Percentiles rank a stretch among this genome's conserved stretches.
phyloP scores from a whole-genome alignment of 306 rosid genomes.

The Abrus precatorius region DNA sequence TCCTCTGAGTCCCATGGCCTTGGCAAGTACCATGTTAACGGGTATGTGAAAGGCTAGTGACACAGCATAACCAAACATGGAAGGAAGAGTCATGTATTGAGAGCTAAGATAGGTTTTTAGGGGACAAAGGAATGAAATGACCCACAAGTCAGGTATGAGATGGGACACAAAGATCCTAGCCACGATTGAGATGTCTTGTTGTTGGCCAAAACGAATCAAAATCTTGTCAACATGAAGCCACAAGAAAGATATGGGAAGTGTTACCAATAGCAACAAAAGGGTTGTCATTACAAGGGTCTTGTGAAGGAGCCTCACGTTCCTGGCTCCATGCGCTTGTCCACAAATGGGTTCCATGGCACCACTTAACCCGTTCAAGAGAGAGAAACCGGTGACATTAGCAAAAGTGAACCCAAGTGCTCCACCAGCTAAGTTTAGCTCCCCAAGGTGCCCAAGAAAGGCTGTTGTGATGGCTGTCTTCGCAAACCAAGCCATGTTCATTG shows the following conservation, averaged over 20 bases:
- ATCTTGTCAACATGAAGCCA: constrained; percentile 79
- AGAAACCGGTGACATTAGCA: constrained; percentile 83
- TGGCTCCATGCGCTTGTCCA: constrained; percentile 90
- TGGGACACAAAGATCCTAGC: constrained; percentile 63
- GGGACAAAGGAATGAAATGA: constrained; percentile 77
- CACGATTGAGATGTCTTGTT: constrained; percentile 56
- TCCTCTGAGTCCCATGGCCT: constrained; percentile 66
- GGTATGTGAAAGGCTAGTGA: constrained; percentile 71
- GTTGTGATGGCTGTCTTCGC: constrained; percentile 71
- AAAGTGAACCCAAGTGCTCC: constrained; percentile 77
- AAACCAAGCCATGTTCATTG: constrained; percentile 74
- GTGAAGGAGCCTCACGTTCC: constrained; percentile 74
- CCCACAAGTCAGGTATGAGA: constrained; percentile 68
- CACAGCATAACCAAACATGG: constrained; percentile 65
- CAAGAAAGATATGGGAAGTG: constrained; percentile 70
- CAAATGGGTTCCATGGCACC: constrained; percentile 83
- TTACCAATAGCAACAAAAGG: constrained; percentile 56
- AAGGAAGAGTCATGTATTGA: constrained; percentile 71
- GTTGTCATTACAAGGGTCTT: constrained; percentile 74
- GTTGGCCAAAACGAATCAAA: constrained; percentile 68
- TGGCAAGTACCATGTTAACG: constrained; percentile 61
- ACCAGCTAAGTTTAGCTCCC: constrained; percentile 73
- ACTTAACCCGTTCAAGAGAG: constrained; percentile 74
- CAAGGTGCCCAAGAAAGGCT: constrained; percentile 70
- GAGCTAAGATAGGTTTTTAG: constrained; percentile 70